A percentile compares a stretch with the other conserved stretches of the same genome.
Conservation (phyloP, 2,329 filamentous ascomycete species). For the Fusarium phyllophilum region DNA sequence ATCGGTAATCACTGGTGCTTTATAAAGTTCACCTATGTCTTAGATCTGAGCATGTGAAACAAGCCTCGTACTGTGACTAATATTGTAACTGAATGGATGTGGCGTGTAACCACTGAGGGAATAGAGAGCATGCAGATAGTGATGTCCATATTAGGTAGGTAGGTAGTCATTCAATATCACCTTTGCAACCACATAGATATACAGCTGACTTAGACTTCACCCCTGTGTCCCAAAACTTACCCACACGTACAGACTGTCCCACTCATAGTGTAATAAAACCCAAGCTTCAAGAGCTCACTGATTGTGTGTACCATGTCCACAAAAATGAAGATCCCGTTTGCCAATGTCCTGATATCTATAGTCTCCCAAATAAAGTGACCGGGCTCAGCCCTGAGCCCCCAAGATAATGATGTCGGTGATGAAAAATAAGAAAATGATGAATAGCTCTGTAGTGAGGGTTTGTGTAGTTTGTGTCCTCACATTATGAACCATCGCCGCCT, state of each 20-base stretch:
- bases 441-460: not conserved
- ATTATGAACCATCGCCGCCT: not conserved
- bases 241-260: not conserved
- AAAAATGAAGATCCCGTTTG: not conserved
- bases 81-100: not conserved
- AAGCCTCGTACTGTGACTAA: not conserved
- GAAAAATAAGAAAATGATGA: not conserved
- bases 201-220: not conserved
- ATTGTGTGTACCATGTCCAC: slow-evolving; percentile 8
- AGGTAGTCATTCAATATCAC: not conserved
- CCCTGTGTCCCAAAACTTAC: not conserved
- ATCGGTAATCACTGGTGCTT: not conserved
- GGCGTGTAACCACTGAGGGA: not conserved
- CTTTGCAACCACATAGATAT: slow-evolving; percentile 10
- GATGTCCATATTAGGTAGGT: not conserved
- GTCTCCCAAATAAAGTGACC: not conserved
- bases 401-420: not conserved
- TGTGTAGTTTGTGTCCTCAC: slow-evolving; percentile 2
- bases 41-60: not conserved
- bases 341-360: slow-evolving; percentile 20
- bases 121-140: not conserved
- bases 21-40: slow-evolving; percentile 1
- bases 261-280: not conserved
- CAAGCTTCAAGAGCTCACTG: not conserved
- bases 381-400: not conserved